These are phyloP conservation scores for Morella rubra DNA, from an alignment of 306 rosid species.

Conservation along the genomic window DNA sequence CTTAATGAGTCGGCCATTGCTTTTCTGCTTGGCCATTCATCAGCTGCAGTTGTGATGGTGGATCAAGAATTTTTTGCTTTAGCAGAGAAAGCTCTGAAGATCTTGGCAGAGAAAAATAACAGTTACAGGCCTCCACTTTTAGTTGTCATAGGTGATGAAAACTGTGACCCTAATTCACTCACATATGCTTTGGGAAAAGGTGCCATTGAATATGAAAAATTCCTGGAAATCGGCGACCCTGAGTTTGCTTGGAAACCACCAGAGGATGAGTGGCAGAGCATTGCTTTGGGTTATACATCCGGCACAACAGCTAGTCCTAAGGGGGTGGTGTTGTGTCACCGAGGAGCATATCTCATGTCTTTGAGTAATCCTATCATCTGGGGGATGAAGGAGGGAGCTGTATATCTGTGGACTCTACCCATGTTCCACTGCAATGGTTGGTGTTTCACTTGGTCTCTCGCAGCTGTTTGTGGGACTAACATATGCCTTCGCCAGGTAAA, in stretches of 20 bases:
- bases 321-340: slow-evolving; percentile 88
- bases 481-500: slow-evolving; percentile 94
- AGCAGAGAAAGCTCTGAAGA: slow-evolving; percentile 69
- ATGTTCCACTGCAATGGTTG: slow-evolving; percentile 99
- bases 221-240: slow-evolving; percentile 73
- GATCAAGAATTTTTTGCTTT: slow-evolving; percentile 64
- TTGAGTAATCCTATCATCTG: slow-evolving; percentile 61
- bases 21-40: slow-evolving; percentile 64
- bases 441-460: slow-evolving; percentile 88
- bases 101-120: slow-evolving; percentile 50
- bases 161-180: slow-evolving; percentile 53
- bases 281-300: slow-evolving; percentile 87
- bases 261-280: slow-evolving; percentile 98
- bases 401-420: slow-evolving; percentile 90
- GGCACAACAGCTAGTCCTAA: slow-evolving; percentile 96
- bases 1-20: slow-evolving; percentile 56
- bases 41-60: slow-evolving; percentile 50
- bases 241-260: slow-evolving; percentile 84
- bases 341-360: slow-evolving; percentile 78
- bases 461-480: slow-evolving; percentile 83
- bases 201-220: slow-evolving; percentile 63
- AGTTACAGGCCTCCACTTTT: slow-evolving; percentile 58
- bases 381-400: slow-evolving; percentile 89
- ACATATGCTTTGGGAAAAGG: slow-evolving; percentile 45
- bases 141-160: slow-evolving; percentile 75